Evolutionary conservation across 2,329 filamentous ascomycete species (phyloP).

Genomic region (Meredithiella fracta): DNA sequence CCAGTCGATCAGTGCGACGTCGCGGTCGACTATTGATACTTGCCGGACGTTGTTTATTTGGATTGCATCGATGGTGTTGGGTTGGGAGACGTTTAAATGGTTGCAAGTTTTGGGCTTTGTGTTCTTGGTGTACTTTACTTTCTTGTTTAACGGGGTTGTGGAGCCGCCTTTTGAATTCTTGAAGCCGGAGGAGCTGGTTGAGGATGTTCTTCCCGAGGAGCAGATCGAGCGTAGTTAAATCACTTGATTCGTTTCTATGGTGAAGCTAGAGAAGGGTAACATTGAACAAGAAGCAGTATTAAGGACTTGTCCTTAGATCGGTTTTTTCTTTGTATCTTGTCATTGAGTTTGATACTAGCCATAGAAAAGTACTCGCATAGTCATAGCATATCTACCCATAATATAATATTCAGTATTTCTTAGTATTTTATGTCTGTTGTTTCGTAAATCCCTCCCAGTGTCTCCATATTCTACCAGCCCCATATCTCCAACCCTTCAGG

Average conservation of each 20-base stretch:
- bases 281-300: too few species aligned
- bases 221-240: conserved; percentile 53
- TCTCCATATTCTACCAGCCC: too few species aligned
- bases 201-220: conserved; percentile 61
- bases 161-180: conserved; percentile 61
- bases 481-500: not conserved
- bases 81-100: conserved; percentile 97
- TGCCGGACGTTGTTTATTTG: conserved; percentile 97
- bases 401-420: too few species aligned
- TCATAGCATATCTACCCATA: too few species aligned
- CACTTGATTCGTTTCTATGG: not conserved
- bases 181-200: conserved; percentile 34
- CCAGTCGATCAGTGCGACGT: conserved; percentile 73
- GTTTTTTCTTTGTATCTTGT: not conserved
- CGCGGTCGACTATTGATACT: conserved; percentile 90
- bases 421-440: too few species aligned
- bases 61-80: conserved; percentile 80
- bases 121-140: conserved; percentile 87
- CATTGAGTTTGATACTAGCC: too few species aligned
- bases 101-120: conserved; percentile 81
- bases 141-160: conserved; percentile 91
- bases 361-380: too few species aligned
- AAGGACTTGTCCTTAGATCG: too few species aligned
- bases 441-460: too few species aligned
- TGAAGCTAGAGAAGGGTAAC: too few species aligned